Conservation (phyloP, 176 grass and related monocot genomes). For the Areca catechu region DNA sequence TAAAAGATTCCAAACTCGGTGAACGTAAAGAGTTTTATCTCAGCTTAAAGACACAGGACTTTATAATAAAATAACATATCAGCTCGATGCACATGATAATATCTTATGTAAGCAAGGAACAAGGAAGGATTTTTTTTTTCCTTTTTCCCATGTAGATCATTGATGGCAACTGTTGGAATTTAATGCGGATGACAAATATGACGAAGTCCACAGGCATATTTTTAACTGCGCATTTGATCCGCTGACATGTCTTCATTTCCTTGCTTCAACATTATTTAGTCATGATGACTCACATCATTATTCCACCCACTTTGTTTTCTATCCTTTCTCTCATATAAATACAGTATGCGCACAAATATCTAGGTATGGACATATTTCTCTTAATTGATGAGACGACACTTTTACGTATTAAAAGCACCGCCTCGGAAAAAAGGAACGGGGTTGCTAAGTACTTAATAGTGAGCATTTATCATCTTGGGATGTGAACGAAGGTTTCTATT, state of each 20-base stretch:
- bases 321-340: neutral
- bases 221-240: neutral
- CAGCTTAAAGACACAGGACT: no score
- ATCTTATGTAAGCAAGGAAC: no score
- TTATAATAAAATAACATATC: no score
- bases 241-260: neutral
- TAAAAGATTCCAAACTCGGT: no score
- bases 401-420: neutral
- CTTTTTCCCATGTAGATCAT: neutral
- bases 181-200: neutral
- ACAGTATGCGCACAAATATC: neutral
- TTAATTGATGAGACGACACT: slow-evolving; percentile 1
- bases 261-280: slow-evolving; percentile 4
- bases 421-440: slow-evolving; percentile 9
- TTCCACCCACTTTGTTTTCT: slow-evolving; percentile 1
- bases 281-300: slow-evolving; percentile 12
- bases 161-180: neutral
- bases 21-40: no score
- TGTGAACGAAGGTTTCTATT: no score
- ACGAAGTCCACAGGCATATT: neutral
- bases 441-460: neutral
- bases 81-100: no score
- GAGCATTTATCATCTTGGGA: neutral
- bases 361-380: neutral
- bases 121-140: neutral